Base-by-base conservation (phyloP, 768 basidiomycete species). In the Lentinula boryana region DNA sequence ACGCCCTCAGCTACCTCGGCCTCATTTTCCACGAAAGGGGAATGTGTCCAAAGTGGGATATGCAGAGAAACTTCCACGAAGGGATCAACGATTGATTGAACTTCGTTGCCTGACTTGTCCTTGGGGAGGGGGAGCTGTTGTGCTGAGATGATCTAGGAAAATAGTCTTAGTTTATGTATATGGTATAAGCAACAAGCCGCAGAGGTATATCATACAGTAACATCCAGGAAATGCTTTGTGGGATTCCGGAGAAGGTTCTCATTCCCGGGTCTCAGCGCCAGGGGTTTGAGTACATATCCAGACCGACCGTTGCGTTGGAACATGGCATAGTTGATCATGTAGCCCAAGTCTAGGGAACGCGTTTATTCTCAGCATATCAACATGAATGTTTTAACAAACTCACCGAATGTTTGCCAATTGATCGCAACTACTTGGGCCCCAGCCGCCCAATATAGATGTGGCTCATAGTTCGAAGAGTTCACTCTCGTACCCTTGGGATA, bases 401-500 rank as follows among this genome's bases (percentile, higher is more conserved):
- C 68, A 95, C 94, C 95, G 65, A 87, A 88, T 0, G 95, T 98
- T 73, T 99, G 96, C 94, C 95, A 98, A 72, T 99, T 99, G 56
- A 99, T 80, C 6, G 96, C 94, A 0, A 95, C 94, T 4, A 98
- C 73, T 71, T 98, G 95, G 10, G 86, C 83, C 0, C 96, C 96
- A 1, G 86, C 86, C 0, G 86, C 84, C 96, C 96, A 99, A 70
- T 86, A 95, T 15, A 86, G 81, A 72, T 94, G 87, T 5, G 95
- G 95, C 63, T 90, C 82, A 66, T 88, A 98, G 68, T 98, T 98
- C 18, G 85, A 86, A 65, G 91, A 94, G 61, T 78, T 87, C 38
- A 98, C 77, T 38, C 95, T 75, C 27, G 79, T 84, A 0, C 92
- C 94, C 66, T 88, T 89, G 0, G 95, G 95, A 69, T 98, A 98